These are phyloP conservation scores for Tilletia caries DNA, from an alignment of 1,284 basidiomycete species.

Conservation along the genomic window DNA sequence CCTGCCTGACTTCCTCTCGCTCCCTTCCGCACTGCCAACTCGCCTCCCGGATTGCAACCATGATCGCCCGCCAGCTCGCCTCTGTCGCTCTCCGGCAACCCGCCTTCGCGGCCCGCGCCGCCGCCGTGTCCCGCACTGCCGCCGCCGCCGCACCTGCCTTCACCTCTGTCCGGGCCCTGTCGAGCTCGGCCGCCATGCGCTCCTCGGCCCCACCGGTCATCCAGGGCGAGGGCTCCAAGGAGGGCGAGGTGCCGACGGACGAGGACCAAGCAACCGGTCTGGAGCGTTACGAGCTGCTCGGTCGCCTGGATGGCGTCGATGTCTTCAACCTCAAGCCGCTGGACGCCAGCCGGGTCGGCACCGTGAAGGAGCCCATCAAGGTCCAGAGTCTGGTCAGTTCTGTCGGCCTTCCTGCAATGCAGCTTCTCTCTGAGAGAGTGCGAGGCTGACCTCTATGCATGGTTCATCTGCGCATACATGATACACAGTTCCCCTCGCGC, in stretches of 20 bases:
- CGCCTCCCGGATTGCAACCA: neutral
- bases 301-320: constrained; percentile 79
- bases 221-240: constrained; percentile 70
- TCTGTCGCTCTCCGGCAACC: neutral
- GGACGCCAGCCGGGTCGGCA: constrained; percentile 80
- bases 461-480: neutral
- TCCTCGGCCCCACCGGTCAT: constrained; percentile 62
- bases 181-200: constrained; percentile 36
- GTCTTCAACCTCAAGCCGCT: constrained; percentile 87
- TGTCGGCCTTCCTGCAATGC: neutral
- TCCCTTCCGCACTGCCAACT: neutral
- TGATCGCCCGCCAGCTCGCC: constrained; percentile 13
- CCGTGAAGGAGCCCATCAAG: constrained; percentile 78
- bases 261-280: constrained; percentile 90
- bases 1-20: neutral
- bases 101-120: constrained; percentile 24
- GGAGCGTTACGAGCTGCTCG: constrained; percentile 88
- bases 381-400: constrained; percentile 78
- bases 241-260: constrained; percentile 76
- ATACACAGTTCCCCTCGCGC: constrained; percentile 18
- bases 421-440: no score
- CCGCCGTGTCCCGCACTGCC: constrained; percentile 20
- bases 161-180: constrained; percentile 32
- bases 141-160: constrained; percentile 20
- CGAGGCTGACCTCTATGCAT: no score